These are phyloP conservation scores for Cytidiella melzeri DNA, from an alignment of 768 basidiomycete species.

Conservation along the genomic window DNA sequence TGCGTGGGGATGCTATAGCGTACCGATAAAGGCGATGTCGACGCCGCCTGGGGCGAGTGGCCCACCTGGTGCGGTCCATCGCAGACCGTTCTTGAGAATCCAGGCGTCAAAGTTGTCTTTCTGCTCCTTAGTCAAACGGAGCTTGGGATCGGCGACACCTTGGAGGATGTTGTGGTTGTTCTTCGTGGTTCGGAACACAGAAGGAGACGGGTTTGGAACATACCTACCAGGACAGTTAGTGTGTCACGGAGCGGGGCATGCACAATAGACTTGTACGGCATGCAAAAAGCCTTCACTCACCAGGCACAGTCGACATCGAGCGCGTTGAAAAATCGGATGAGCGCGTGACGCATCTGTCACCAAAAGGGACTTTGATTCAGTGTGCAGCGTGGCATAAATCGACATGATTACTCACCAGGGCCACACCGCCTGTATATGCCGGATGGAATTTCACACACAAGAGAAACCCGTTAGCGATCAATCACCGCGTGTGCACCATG, in stretches of 20 bases:
- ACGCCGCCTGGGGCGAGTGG: constrained; percentile 79
- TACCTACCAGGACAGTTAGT: constrained; percentile 44
- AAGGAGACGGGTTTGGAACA: constrained; percentile 83
- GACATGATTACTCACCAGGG: constrained; percentile 55
- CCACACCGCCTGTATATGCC: constrained; percentile 70
- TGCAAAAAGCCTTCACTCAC: constrained; percentile 32
- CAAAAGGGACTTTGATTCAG: constrained; percentile 19
- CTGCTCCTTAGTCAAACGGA: constrained; percentile 72
- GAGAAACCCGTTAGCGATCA: constrained; percentile 17
- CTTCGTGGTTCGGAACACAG: constrained; percentile 89
- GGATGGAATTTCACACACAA: constrained; percentile 7
- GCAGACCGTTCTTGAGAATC: constrained; percentile 84
- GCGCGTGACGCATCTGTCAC: constrained; percentile 81
- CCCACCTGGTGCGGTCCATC: constrained; percentile 84
- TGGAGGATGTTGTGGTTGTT: constrained; percentile 96
- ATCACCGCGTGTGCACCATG: constrained; percentile 14
- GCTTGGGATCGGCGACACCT: constrained; percentile 77
- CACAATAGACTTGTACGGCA: constrained; percentile 1
- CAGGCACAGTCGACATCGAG: constrained; percentile 80
- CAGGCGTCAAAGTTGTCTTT: constrained; percentile 80
- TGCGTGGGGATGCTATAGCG: no score
- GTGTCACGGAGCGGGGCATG: constrained; percentile 1
- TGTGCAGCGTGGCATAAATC: constrained; percentile 8
- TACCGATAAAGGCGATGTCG: constrained; percentile 86
- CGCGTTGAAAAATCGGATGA: constrained; percentile 78